phyloP scores from a whole-genome alignment of 441 rosid species.

The Bruguiera hainesii region DNA sequence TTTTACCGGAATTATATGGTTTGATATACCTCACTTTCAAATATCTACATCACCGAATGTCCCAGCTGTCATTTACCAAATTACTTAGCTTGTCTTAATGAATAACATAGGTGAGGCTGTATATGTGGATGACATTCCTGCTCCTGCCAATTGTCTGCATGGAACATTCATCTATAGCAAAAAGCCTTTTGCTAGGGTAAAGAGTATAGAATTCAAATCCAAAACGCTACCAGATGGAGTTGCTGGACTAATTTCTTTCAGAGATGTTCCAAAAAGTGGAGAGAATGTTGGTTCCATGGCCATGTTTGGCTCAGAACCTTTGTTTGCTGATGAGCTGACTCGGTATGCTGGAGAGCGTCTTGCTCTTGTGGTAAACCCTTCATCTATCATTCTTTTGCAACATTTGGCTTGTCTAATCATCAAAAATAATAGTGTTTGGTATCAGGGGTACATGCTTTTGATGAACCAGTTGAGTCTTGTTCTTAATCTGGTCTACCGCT shows the following conservation, averaged over 20 bases:
- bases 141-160: conserved; percentile 69
- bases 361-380: conserved; percentile 71
- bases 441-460: not conserved
- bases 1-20: not conserved
- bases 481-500: conserved; percentile 18
- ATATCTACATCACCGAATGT: not conserved
- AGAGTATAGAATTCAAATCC: conserved; percentile 46
- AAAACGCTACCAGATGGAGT: conserved; percentile 44
- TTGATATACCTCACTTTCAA: not conserved
- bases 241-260: conserved; percentile 45
- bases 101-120: conserved; percentile 78
- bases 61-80: not conserved
- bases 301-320: conserved; percentile 46
- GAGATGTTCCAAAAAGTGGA: conserved; percentile 68
- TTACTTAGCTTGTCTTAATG: conserved; percentile 5
- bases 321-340: conserved; percentile 79
- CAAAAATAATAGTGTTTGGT: not conserved
- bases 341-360: conserved; percentile 59
- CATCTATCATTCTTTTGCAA: not conserved
- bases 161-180: conserved; percentile 87
- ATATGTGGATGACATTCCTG: conserved; percentile 90
- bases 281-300: conserved; percentile 53
- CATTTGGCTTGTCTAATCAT: not conserved
- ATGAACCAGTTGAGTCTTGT: not conserved
- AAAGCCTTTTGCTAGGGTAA: conserved; percentile 71